Base-by-base conservation (phyloP, 2,329 filamentous ascomycete species). In the Pseudocercospora fuligena region DNA sequence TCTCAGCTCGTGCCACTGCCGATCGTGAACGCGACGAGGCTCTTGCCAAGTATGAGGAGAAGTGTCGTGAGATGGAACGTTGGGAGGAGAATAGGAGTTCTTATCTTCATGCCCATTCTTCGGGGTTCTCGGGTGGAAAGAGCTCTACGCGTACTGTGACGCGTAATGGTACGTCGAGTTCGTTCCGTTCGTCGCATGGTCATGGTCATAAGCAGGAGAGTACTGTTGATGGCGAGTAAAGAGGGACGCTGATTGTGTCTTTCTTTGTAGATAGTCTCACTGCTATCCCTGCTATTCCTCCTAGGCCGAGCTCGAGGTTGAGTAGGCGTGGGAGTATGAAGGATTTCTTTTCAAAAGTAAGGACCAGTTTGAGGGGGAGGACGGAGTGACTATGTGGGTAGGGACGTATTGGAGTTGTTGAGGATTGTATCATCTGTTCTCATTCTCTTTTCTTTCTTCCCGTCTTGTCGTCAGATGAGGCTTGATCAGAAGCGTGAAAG, bases 31-130 rank as follows among this genome's bases (percentile, higher is more conserved):
- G 73, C 2, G 73, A 75, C 49, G 69, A 73, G 54, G 65, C 61
- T 7, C 65, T 73, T 25, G 36, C 68, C 31, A 69, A 70, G 54
- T 75, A 73, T 23, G 65, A 67, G 64, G 64, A 70, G 60, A 75
- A 75, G 66, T 75, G 73, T 59, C 66, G 73, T 23, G 72, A 75
- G 58, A 64, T 75, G 53, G 73, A 75, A 66, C 63, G 67, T 21
- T 73, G 69, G 60, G 70, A 72, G 49, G 73, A 74, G 61, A 68
- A 56, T 54, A 53, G 64, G 23, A 60, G 60, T 19, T 64, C 47
- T 53, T 67, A 66, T 43, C 51, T 66, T 40, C 65, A 67, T 47
- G 61, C 69, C 21, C 67, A 69, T 40, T 51, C 61, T 56, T 47
- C 57, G 25, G 58, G 53, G 12, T 60, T 61, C 60, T 53, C 49